Base-by-base conservation (phyloP, 2,329 filamentous ascomycete genomes). In the Thelonectria rubi region DNA sequence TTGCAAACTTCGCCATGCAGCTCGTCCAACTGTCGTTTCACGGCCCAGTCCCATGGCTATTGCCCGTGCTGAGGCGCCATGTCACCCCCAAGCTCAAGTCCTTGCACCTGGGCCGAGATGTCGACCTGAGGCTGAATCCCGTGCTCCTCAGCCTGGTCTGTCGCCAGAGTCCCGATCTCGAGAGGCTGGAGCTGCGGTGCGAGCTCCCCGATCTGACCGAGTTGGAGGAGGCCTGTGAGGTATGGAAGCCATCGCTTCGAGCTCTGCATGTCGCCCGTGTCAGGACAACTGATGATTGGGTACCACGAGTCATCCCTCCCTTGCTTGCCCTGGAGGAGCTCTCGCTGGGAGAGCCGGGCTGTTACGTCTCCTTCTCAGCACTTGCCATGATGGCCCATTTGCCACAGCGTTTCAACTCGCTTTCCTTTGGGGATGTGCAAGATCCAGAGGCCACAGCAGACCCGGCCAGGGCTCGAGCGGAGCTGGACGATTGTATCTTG, bases 241-340 rank as follows among this genome's bases (percentile, higher is more conserved):
- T 1, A 26, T 69, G 67, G 67, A 55, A 60, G 0, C 2, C 48
- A 7, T 53, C 58, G n/a, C 56, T 69, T 4, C 40, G 37, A 3
- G 21, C 12, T 18, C 39, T 69, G 12, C 4, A n/a, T 2, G 26
- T 69, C 2, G 15, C 12, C 3, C 39, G 1, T 3, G 8, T 39
- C 0, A 12, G 6, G 1, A 17, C 60, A 1, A 3, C 17, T 5
- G 3, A 12, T 1, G 30, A 39, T 7, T 55, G 46, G n/a, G 21
- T 68, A 1, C 1, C 2, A 5, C 18, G 43, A 11, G n/a, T 60
- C 1, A 45, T 65, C 14, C 59, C 59, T 0, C 56, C 6, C 9
- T 53, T 67, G 48, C 5, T 5, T 4, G 52, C 9, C 0, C 40
- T 67, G 30, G 32, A 52, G 11, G 17, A 30, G 1, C 39, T 63